Evolutionary conservation across 2,329 filamentous ascomycete genomes (phyloP).

Genomic region (Diaporthe eres): DNA sequence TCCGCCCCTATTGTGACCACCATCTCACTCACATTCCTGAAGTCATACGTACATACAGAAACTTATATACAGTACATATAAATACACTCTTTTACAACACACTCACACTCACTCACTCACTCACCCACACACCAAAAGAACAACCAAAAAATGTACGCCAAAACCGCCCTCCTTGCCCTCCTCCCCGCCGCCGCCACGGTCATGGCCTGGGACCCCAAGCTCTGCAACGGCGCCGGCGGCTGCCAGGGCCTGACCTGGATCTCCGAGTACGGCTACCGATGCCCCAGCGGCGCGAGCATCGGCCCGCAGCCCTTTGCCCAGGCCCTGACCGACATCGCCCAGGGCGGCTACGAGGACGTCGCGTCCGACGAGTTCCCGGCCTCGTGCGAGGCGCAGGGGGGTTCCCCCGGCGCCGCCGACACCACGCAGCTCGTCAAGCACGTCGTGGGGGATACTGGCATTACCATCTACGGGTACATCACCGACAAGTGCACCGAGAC

Average conservation of each 20-base stretch:
- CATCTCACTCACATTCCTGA: neutral
- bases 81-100: too few relatives aligned
- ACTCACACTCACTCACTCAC: neutral
- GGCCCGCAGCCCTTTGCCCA: neutral
- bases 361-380: slow-evolving; percentile 19
- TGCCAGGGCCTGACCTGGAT: slow-evolving; percentile 22
- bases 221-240: slow-evolving; percentile 9
- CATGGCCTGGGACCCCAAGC: slow-evolving; percentile 3
- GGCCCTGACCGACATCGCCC: neutral
- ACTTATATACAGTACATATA: neutral
- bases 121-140: too few relatives aligned
- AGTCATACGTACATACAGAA: neutral
- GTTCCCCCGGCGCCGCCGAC: neutral
- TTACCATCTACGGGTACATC: slow-evolving; percentile 21
- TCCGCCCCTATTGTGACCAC: neutral
- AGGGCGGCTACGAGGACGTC: slow-evolving; percentile 15
- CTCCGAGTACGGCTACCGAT: slow-evolving; percentile 12
- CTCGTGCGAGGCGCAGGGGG: neutral
- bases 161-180: slow-evolving; percentile 5
- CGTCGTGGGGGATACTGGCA: neutral
- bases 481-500: neutral
- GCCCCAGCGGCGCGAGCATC: neutral
- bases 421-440: slow-evolving; percentile 11
- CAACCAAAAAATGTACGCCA: slow-evolving; percentile 9
- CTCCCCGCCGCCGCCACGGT: neutral